Base-by-base conservation (phyloP, 2,329 filamentous ascomycete species). In the Cordyceps farinosa region DNA sequence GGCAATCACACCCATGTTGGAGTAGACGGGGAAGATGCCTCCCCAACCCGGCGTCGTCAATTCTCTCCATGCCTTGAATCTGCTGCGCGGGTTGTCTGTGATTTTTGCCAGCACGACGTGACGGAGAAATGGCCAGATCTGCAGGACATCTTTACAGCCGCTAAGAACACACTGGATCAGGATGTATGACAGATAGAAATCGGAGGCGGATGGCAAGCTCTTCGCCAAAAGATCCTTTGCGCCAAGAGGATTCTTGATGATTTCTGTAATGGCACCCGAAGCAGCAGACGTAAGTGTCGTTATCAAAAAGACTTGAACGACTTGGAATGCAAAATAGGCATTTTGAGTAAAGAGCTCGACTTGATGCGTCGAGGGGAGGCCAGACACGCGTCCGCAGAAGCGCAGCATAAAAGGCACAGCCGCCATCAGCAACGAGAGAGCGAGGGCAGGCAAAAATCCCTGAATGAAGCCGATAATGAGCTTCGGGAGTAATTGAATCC, bases 121-220 rank as follows among this genome's bases (percentile, higher is more conserved):
- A 1, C 78, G 73, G 7, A 79, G 66, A 0, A 98, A 82, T 17
- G 92, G 91, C 15, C 80, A 78, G 0, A 82, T 73, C 69, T 96
- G 91, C 2, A 96, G 81, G 5, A 98, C 76, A 1, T 90, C 84
- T 53, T 88, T 85, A 0, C 91, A 84, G 3, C 92, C 90, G 65
- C 94, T 87, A 1, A 88, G 89, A 64, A 98, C 76, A 40, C 94
- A 96, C 75, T 98, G 95, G 3, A 99, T 85, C 38, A 98, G 86
- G 68, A 99, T 96, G 78, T 98, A 99, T 0, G 77, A 91, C 27
- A 98, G 88, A 76, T 97, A 99, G 72, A 98, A 96, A 78, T 96
- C 98, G 66, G 92, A 93, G 0, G 92, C 87, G 50, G 85, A 88
- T 13, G 95, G 95, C 22, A 99, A 80, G 57, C 90, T 87, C 10